These are phyloP conservation scores for Monoraphidium neglectum DNA, from an alignment of 139 green algal species.

Conservation along the genomic window DNA sequence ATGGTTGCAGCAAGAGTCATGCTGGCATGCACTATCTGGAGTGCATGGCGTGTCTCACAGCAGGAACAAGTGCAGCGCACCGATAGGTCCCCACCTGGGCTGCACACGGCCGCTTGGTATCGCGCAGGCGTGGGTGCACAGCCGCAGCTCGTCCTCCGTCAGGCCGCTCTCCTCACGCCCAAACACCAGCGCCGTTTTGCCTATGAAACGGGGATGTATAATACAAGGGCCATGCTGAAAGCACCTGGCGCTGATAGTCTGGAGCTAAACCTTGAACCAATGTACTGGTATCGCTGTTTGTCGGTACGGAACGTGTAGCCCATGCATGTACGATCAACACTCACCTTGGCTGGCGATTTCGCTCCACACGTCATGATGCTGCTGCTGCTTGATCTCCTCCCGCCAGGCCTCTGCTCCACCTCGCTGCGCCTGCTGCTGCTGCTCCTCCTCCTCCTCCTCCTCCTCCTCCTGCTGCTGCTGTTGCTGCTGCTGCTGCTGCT, in stretches of 20 bases:
- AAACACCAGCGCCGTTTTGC: slow-evolving; percentile 70
- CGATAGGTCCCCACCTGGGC: too few relatives aligned
- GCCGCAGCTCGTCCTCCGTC: slow-evolving; percentile 60
- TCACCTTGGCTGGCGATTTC: too few relatives aligned
- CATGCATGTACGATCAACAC: too few relatives aligned
- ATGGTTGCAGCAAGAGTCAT: too few relatives aligned
- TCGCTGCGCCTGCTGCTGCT: background rate
- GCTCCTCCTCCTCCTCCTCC: background rate
- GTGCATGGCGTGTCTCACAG: slow-evolving; percentile 17
- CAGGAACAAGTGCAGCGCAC: slow-evolving; percentile 35
- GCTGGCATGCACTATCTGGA: too few relatives aligned
- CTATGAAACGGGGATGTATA: too few relatives aligned
- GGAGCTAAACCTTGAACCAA: too few relatives aligned
- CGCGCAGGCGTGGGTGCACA: slow-evolving; percentile 68
- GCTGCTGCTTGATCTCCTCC: background rate
- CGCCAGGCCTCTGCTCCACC: background rate
- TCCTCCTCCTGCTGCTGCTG: background rate
- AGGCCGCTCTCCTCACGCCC: slow-evolving; percentile 76
- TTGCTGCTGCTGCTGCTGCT: background rate
- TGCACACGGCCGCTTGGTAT: slow-evolving; percentile 70
- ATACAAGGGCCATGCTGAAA: too few relatives aligned
- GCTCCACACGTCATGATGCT: background rate
- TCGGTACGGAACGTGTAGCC: too few relatives aligned
- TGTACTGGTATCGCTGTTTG: too few relatives aligned
- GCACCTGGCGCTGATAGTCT: too few relatives aligned